phyloP scores from a whole-genome alignment of 768 basidiomycete genomes.

The Lentinula sp. region DNA sequence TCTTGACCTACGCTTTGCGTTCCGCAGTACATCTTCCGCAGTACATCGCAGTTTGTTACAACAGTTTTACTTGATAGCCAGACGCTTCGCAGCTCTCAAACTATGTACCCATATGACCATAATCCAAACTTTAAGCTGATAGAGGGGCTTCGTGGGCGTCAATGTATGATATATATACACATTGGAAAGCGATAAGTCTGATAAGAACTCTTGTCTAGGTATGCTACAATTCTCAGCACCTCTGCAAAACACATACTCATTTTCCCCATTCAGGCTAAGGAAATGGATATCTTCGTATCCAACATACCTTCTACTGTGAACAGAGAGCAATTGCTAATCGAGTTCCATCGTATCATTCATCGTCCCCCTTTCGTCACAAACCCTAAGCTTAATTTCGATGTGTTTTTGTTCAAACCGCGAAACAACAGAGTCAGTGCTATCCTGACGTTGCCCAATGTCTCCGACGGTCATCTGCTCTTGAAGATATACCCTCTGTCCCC shows the following conservation, averaged over 20 bases:
- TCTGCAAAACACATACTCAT: neutral
- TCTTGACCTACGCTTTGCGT: too few relatives aligned
- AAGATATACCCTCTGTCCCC: neutral
- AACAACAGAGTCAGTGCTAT: neutral
- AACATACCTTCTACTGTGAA: neutral
- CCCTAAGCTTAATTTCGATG: neutral
- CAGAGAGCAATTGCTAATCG: neutral
- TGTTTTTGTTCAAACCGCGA: neutral
- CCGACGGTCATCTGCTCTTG: neutral
- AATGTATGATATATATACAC: neutral
- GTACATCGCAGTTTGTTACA: too few relatives aligned
- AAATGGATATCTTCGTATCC: neutral
- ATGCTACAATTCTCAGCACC: neutral
- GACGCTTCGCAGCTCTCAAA: too few relatives aligned
- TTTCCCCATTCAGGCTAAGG: neutral
- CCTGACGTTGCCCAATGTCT: neutral
- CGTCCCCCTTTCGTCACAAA: neutral
- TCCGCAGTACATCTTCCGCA: too few relatives aligned
- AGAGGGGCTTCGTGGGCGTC: neutral
- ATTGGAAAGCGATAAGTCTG: neutral
- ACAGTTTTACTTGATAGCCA: too few relatives aligned
- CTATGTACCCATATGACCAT: neutral
- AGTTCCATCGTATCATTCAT: constrained; percentile 3
- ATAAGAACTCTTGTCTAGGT: neutral
- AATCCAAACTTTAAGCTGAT: neutral